Evolutionary conservation across 2,329 filamentous ascomycete species (phyloP).

Genomic region (Ascochyta rabiei): DNA sequence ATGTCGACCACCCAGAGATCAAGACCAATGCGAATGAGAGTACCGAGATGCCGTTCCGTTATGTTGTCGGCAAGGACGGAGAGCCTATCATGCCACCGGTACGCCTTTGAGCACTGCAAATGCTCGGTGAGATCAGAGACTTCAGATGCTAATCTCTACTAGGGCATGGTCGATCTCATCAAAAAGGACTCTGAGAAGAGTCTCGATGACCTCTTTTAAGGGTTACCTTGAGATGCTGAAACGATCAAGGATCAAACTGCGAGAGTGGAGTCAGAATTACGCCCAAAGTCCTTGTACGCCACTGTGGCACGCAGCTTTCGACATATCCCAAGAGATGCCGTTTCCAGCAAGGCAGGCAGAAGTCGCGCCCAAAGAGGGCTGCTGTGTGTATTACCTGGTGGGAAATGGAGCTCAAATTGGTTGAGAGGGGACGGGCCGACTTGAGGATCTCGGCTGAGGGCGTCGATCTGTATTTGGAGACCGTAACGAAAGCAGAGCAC

Average conservation of each 20-base stretch:
- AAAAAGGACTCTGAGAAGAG: conserved; percentile 92
- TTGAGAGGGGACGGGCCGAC: conserved; percentile 6
- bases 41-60: conserved; percentile 97
- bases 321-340: conserved; percentile 17
- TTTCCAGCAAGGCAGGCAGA: conserved; percentile 10
- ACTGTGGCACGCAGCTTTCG: conserved; percentile 48
- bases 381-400: conserved; percentile 13
- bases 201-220: conserved; percentile 80
- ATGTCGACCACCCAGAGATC: conserved; percentile 87
- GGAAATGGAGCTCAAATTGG: background rate
- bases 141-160: background rate
- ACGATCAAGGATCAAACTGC: background rate
- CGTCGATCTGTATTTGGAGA: conserved; percentile 1
- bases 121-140: background rate
- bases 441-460: conserved; percentile 2
- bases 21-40: conserved; percentile 90
- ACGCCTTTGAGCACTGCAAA: conserved; percentile 35
- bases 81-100: conserved; percentile 92
- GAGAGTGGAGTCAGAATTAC: conserved; percentile 5
- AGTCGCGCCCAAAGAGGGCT: conserved; percentile 18
- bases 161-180: conserved; percentile 96
- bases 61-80: conserved; percentile 77
- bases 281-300: conserved; percentile 32
- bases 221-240: background rate
- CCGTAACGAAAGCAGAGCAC: background rate